Conservation (phyloP, 73 alveolate genomes). For the Blepharisma japonicum region DNA sequence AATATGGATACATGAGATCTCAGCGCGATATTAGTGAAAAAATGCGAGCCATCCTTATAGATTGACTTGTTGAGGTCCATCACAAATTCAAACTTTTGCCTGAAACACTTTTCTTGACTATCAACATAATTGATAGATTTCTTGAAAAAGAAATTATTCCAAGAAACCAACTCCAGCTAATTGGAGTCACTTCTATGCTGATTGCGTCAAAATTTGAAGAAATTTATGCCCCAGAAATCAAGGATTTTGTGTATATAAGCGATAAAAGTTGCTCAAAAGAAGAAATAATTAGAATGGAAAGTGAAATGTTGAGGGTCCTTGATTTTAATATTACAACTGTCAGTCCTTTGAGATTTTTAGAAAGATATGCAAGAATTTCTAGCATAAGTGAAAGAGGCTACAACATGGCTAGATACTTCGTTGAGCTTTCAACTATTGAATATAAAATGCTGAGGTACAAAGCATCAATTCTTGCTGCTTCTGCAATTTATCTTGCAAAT, state of each 20-base stretch:
- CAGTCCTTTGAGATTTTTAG: constrained; percentile 75
- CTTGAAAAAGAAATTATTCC: constrained; percentile 53
- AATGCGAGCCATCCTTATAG: constrained; percentile 84
- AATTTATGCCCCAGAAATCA: constrained; percentile 85
- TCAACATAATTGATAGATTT: constrained; percentile 84
- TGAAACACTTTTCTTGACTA: constrained; percentile 77
- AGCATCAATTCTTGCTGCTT: constrained; percentile 56
- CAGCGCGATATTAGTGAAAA: constrained; percentile 80
- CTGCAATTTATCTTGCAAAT: constrained; percentile 50
- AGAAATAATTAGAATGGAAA: constrained; percentile 77
- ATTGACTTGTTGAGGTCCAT: constrained; percentile 89
- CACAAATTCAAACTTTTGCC: constrained; percentile 71
- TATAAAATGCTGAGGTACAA: constrained; percentile 59
- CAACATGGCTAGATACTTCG: constrained; percentile 68
- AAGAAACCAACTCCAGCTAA: constrained; percentile 72
- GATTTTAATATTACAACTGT: constrained; percentile 67
- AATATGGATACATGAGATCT: constrained; percentile 59
- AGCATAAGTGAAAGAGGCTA: constrained; percentile 54
- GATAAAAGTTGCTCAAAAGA: constrained; percentile 83
- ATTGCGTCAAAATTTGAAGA: constrained; percentile 90
- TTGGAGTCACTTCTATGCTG: constrained; percentile 89
- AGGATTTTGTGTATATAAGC: constrained; percentile 88
- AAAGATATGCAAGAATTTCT: constrained; percentile 54
- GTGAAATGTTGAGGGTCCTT: constrained; percentile 64
- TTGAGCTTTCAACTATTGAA: constrained; percentile 79